Evolutionary conservation across 2,329 filamentous ascomycete genomes (phyloP).

Genomic region (Trichophyton mentagrophytes): DNA sequence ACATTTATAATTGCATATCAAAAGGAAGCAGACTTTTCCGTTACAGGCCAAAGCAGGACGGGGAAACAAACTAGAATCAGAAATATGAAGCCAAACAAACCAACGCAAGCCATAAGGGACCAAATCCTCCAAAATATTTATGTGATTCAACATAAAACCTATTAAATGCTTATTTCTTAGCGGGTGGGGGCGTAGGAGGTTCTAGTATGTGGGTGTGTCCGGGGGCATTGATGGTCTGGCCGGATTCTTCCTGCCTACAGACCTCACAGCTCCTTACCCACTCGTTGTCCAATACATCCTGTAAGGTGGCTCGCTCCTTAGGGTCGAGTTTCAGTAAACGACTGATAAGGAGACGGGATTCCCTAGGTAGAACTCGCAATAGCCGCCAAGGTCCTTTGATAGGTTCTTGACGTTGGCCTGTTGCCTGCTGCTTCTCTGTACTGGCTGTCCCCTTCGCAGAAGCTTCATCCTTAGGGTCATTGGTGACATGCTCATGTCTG

Average conservation of each 20-base stretch:
- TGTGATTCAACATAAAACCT: background rate
- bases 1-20: background rate
- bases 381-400: constrained; percentile 91
- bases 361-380: constrained; percentile 71
- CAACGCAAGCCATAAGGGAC: background rate
- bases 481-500: constrained; percentile 13
- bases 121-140: background rate
- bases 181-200: constrained; percentile 33
- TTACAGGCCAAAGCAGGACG: background rate
- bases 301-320: constrained; percentile 66
- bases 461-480: constrained; percentile 9
- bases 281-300: constrained; percentile 72
- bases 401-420: constrained; percentile 47
- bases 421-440: constrained; percentile 5
- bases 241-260: constrained; percentile 65
- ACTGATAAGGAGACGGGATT: constrained; percentile 78
- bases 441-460: constrained; percentile 4
- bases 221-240: constrained; percentile 56
- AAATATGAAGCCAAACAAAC: background rate
- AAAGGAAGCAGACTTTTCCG: background rate
- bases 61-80: background rate
- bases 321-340: constrained; percentile 87
- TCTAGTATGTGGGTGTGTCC: constrained; percentile 80
- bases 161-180: constrained; percentile 4
- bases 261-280: constrained; percentile 82